Conservation (phyloP, 768 basidiomycete genomes). For the Rickenella mellea region DNA sequence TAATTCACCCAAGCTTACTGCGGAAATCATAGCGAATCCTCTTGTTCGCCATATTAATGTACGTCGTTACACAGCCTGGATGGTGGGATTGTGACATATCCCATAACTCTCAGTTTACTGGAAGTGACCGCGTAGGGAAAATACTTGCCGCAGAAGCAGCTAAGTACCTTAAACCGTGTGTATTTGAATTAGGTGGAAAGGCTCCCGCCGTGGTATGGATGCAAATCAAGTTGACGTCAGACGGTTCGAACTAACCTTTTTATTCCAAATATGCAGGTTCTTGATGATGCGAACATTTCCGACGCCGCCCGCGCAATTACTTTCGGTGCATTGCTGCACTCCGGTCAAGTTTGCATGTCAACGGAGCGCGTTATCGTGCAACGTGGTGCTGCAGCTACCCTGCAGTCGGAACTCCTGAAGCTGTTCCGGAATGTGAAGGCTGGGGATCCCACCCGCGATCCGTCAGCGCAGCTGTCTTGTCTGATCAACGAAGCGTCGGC, state of each 20-base stretch:
- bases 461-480: conserved; percentile 22
- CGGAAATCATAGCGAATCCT: conserved; percentile 48
- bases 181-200: conserved; percentile 49
- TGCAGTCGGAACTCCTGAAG: conserved; percentile 25
- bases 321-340: conserved; percentile 33
- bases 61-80: background rate
- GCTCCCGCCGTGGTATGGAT: conserved; percentile 37
- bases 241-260: conserved; percentile 4
- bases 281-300: conserved; percentile 42
- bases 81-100: background rate
- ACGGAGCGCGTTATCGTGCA: conserved; percentile 50
- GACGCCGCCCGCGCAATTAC: conserved; percentile 43
- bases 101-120: conserved; percentile 49
- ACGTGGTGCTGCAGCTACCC: conserved; percentile 24
- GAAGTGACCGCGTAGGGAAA: conserved; percentile 42
- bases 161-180: conserved; percentile 43
- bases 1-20: conserved; percentile 31
- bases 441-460: conserved; percentile 25
- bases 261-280: conserved; percentile 22
- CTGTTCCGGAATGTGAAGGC: conserved; percentile 27
- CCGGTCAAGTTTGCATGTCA: conserved; percentile 53
- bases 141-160: conserved; percentile 48
- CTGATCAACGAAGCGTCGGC: conserved; percentile 38
- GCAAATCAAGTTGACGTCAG: background rate
- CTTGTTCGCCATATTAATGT: conserved; percentile 45